These are phyloP conservation scores for Suillus plorans DNA, from an alignment of 768 basidiomycete genomes.

Conservation along the genomic window DNA sequence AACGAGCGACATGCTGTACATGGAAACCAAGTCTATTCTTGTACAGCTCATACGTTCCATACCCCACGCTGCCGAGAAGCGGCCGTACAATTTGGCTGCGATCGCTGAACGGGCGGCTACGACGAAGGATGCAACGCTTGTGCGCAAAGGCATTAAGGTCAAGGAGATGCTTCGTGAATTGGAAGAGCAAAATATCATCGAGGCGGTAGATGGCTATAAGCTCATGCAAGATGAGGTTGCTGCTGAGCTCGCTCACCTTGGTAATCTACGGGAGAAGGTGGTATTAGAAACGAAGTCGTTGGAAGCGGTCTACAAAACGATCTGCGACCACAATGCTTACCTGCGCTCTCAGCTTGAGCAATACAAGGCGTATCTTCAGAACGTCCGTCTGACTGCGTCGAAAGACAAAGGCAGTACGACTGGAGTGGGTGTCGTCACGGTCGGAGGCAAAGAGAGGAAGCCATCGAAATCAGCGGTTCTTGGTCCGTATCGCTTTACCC, in stretches of 20 bases:
- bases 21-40: conserved; percentile 99
- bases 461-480: conserved; percentile 79
- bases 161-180: conserved; percentile 98
- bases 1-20: conserved; percentile 97
- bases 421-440: conserved; percentile 91
- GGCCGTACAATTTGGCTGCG: conserved; percentile 83
- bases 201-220: conserved; percentile 78
- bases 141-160: conserved; percentile 97
- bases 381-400: conserved; percentile 85
- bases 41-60: conserved; percentile 96
- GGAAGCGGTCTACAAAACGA: conserved; percentile 98
- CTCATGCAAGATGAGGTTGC: conserved; percentile 98
- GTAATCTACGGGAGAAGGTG: conserved; percentile 96
- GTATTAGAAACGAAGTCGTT: conserved; percentile 87
- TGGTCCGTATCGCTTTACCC: conserved; percentile 97
- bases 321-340: conserved; percentile 98
- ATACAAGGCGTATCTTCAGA: conserved; percentile 99
- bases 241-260: conserved; percentile 93
- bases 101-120: conserved; percentile 96
- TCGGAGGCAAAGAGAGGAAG: conserved; percentile 98
- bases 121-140: conserved; percentile 93
- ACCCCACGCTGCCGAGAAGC: conserved; percentile 78
- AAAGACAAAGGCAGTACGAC: conserved; percentile 88
- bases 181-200: conserved; percentile 86
- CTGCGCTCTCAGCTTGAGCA: conserved; percentile 94